Conservation (phyloP, 2,329 filamentous ascomycete species). For the Botrytis medusae region DNA sequence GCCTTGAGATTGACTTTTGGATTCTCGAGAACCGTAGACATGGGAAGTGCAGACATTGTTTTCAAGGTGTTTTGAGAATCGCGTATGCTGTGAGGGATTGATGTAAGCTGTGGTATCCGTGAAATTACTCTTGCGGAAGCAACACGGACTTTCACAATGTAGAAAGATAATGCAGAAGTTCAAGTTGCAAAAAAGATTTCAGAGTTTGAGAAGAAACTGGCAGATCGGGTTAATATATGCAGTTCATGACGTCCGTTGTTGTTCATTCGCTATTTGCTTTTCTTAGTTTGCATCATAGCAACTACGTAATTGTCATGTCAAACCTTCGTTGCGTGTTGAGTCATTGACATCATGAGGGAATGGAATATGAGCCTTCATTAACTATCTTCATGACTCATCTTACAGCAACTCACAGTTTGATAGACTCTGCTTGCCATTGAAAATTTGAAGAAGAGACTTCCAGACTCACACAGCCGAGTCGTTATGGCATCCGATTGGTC, state of each 20-base stretch:
- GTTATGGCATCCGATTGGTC: background rate
- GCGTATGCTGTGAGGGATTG: background rate
- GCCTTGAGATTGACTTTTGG: background rate
- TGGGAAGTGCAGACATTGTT: background rate
- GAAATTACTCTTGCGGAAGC: background rate
- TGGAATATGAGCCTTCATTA: background rate
- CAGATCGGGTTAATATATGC: background rate
- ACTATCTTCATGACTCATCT: rapidly evolving
- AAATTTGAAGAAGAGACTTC: background rate
- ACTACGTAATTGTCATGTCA: background rate
- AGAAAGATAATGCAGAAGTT: too few species aligned
- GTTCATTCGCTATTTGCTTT: background rate
- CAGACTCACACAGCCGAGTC: background rate
- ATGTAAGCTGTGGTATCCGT: background rate
- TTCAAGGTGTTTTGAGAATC: background rate
- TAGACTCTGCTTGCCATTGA: background rate
- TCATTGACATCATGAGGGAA: background rate
- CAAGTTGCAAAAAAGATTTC: too few species aligned
- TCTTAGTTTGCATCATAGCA: background rate
- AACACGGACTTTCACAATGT: too few species aligned
- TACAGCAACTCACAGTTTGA: background rate
- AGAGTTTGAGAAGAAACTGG: background rate
- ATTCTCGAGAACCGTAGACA: background rate
- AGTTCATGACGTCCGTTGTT: background rate
- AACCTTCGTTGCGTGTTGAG: background rate